Evolutionary conservation across 2,329 filamentous ascomycete species (phyloP), one percentile per base, ranked within the genome.

Genomic region (Neonectria hederae): DNA sequence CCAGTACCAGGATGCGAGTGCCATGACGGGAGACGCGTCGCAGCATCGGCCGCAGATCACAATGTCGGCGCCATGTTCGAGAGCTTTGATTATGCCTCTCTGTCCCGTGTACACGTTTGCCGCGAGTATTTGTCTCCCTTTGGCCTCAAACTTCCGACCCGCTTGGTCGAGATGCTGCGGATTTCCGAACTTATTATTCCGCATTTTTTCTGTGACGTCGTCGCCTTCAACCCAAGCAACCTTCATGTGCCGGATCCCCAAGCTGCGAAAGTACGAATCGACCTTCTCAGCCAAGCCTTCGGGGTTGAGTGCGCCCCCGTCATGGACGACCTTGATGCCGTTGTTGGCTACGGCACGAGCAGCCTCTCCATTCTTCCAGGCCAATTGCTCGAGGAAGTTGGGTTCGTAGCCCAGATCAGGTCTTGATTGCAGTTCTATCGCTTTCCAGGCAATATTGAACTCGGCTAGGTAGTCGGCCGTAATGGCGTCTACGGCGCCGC

Each of bases 271-370:
- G 26, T 61, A 65, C 14, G 65, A 62, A 2, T 73, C 61, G n/a
- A 74, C 65, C 42, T 71, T 72, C 55, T 83, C 70, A 0, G 84
- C 84, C 13, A 89, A 69, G 0, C 82, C 84, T 58, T 78, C 78
- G 0, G 87, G 86, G 60, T 89, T 85, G 14, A 85, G 79, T 2
- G 82, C 84, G 0, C 87, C 87, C 1, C 86, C 86, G 67, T 89
- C 87, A 55, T 87, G 78, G 28, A 87, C 78, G 11, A 88, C 77
- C 63, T 85, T 86, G 75, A 88, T 86, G 0, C 77, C 70, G 59
- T 85, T 82, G 59, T 83, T 68, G 2, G 76, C 76, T 1, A 82
- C 68, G 32, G 71, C 21, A 48, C 71, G 49, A 76, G 65, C 35
- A 69, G 71, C 42, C 68, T 74, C 54, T 71, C 69, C 30, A 78